Evolutionary conservation across 2,329 filamentous ascomycete species (phyloP), one percentile per base, ranked within the genome.

Genomic region (Taxawa tesnikishii): DNA sequence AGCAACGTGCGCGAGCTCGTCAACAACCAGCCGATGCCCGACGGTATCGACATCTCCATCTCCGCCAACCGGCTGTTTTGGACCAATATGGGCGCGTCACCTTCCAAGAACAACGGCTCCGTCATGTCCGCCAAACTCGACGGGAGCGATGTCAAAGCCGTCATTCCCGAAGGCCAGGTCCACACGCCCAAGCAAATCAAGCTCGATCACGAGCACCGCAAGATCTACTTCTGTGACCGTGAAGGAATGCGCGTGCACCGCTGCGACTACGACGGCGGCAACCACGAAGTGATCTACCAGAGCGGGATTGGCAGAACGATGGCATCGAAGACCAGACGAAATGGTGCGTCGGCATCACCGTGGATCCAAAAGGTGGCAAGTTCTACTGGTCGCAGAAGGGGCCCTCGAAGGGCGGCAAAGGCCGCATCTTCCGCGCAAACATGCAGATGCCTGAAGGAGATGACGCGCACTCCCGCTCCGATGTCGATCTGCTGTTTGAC

Each of bases 371-470:
- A 1, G 49, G 51, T 1, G 58, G 59, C 11, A 58, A 62, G 26
- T 55, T 76, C 28, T 75, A 68, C 55, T 77, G 72, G 72, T 70
- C 66, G 0, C 71, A 75, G 31, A 75, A 76, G 42, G 72, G 73
- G 0, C 51, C 57, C 0, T 59, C 62, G 3, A 75, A 75, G 46
- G 59, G 55, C 1, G 51, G 49, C 2, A 45, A 59, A 25, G 73
- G 73, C 0, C 57, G 63, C 3, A 72, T 77, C 26, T 69, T 70
- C 44, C 50, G 56, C 4, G 68, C 71, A 0, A 46, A 51, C 11
- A 50, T 73, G 0, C 44, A 58, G 1, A 55, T 56, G 3, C 57
- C 59, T 0, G 19, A 37, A 1, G 55, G 55, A 0, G 40, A 54
- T 32, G 46, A 43, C n/a, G 51, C 57, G 1, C 40, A 47, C 1